Base-by-base conservation (phyloP, 2,329 filamentous ascomycete genomes). In the Apiospora kogelbergensis region DNA sequence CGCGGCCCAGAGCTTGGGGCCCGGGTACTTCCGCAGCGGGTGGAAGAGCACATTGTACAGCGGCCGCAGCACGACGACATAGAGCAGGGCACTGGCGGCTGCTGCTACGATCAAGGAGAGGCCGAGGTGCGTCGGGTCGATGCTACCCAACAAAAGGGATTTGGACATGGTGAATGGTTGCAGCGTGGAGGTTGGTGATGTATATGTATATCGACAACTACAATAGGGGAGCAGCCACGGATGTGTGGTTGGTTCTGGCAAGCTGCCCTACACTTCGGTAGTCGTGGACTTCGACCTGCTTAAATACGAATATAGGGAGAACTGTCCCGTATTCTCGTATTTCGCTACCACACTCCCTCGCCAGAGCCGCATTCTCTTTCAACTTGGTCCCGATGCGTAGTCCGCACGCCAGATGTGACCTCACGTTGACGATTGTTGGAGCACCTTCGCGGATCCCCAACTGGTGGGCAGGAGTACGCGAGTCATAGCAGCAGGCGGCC, bases 11-110 rank as follows among this genome's bases (percentile, higher is more conserved):
- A 74, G 63, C 20, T 75, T 65, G 33, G 73, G 74, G 2, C 74
- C 73, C 0, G 74, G 74, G 60, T 68, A 76, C 20, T 70, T 69
- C 26, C 71, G 57, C 17, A 76, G 71, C 24, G 73, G 74, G 57
- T 75, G 74, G 11, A 75, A 67, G 42, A 73, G 72, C 24, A 73
- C 41, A 67, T 76, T 76, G 64, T 73, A 72, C 10, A 66, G 2
- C 3, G 64, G 64, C 11, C 7, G 17, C 26, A 66, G 2, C 2
- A 22, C 41, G 37, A 65, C 6, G 40, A 65, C 1, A 2, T 65
- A 65, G 2, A 60, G 4, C 9, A 60, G 30, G 1, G 30, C 30
- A 6, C 7, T 2, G 17, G 20, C 7, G 2, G 53, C 7, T 0
- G 53, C 30, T 13, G 17, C 53, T 2, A 37, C 10, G 3, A 60